Percentiles rank a stretch among this genome's conserved stretches.
Conservation (phyloP, 1,139 yeast genomes). For the Saccharomyces hybrid region DNA sequence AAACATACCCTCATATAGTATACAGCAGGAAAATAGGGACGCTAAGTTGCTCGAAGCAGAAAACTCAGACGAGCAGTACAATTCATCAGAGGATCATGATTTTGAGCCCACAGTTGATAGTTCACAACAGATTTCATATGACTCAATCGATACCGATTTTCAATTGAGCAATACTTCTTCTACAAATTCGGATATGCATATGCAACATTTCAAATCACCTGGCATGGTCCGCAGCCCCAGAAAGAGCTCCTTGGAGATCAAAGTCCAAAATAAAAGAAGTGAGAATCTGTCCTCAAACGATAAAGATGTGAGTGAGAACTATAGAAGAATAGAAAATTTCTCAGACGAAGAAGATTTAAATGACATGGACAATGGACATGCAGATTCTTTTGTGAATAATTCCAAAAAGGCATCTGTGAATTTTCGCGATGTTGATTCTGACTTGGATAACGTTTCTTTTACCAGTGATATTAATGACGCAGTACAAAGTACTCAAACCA, state of each 20-base stretch:
- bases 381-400: neutral
- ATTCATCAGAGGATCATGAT: slow-evolving; percentile 2
- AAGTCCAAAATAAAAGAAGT: slow-evolving; percentile 16
- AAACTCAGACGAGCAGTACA: neutral
- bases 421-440: neutral
- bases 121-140: neutral
- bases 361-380: neutral
- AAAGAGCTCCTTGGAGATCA: slow-evolving; percentile 19
- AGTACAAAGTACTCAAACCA: neutral
- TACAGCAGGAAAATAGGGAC: neutral
- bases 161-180: slow-evolving; percentile 13
- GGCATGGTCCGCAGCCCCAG: slow-evolving; percentile 6
- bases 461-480: neutral
- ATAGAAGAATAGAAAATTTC: slow-evolving; percentile 11
- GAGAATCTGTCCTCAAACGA: slow-evolving; percentile 6
- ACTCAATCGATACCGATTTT: slow-evolving; percentile 16
- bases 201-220: slow-evolving; percentile 14
- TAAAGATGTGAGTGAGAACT: slow-evolving; percentile 7
- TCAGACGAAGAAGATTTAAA: slow-evolving; percentile 17
- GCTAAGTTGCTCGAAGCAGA: neutral
- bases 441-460: neutral
- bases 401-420: neutral
- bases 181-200: slow-evolving; percentile 10
- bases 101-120: slow-evolving; percentile 14
- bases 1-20: neutral